These are phyloP conservation scores for Lachnellula cervina DNA, from an alignment of 2,329 filamentous ascomycete genomes.

Conservation along the genomic window DNA sequence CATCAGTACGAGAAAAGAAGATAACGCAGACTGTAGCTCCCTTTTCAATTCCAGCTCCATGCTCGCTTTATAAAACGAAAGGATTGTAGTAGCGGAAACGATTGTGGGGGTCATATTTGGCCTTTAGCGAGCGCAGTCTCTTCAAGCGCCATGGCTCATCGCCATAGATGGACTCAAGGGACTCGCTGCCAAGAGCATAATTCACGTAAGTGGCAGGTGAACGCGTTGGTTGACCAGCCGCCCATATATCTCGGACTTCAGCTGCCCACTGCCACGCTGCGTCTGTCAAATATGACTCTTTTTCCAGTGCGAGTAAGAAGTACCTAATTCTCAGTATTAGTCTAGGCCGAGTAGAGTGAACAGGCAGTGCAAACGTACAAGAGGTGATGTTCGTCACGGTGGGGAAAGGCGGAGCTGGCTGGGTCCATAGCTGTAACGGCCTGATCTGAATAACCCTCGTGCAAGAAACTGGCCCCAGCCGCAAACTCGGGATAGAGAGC, in stretches of 20 bases:
- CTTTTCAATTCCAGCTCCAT: too few species aligned
- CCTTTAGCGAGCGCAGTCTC: not conserved
- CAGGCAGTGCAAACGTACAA: not conserved
- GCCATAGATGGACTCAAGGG: not conserved
- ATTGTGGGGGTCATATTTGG: not conserved
- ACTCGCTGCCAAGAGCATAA: constrained; percentile 1
- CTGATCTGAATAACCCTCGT: not conserved
- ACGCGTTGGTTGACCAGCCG: not conserved
- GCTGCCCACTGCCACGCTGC: not conserved
- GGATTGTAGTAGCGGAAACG: constrained; percentile 2
- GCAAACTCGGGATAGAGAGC: not conserved
- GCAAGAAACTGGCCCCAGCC: not conserved
- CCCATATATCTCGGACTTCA: not conserved
- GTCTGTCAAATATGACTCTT: not conserved
- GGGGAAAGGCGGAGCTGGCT: not conserved
- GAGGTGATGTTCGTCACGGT: not conserved
- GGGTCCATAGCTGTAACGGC: not conserved
- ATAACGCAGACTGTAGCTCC: too few species aligned
- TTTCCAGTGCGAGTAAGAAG: too few species aligned
- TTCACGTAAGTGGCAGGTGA: not conserved
- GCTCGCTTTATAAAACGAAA: not conserved
- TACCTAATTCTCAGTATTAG: too few species aligned
- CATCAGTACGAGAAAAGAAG: too few species aligned
- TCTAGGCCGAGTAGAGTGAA: too few species aligned
- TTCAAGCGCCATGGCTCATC: constrained; percentile 4